A percentile compares a stretch with the other conserved stretches of the same genome.
These are phyloP conservation scores for Cercospora citrullina DNA, from an alignment of 2,329 filamentous ascomycete species.

Conservation along the genomic window DNA sequence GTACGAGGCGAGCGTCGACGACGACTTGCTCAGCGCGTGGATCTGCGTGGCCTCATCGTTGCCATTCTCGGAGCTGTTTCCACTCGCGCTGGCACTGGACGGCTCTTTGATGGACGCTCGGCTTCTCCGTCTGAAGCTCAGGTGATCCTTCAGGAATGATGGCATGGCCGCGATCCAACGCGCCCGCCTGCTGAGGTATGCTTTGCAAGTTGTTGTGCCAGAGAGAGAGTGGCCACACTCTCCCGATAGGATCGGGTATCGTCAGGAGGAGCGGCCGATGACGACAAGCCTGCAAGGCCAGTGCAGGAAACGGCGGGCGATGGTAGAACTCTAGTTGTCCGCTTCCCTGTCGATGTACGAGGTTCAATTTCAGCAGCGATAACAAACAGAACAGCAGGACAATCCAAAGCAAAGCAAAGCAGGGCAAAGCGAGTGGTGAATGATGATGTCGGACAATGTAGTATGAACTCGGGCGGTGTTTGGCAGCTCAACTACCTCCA, in stretches of 20 bases:
- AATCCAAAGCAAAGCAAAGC: background rate
- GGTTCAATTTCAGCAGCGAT: background rate
- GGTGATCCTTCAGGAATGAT: slow-evolving; percentile 28
- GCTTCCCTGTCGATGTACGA: background rate
- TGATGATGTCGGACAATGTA: background rate
- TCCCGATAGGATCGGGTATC: background rate
- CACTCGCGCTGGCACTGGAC: slow-evolving; percentile 37
- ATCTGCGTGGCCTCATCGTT: slow-evolving; percentile 13
- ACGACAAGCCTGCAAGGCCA: background rate
- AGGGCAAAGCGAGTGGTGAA: background rate
- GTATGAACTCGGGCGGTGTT: background rate
- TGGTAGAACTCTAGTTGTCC: background rate
- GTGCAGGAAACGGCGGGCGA: background rate
- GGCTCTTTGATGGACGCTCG: slow-evolving; percentile 23
- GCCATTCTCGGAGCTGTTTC: slow-evolving; percentile 42
- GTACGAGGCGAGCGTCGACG: slow-evolving; percentile 61
- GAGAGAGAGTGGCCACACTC: background rate
- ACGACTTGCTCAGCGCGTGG: slow-evolving; percentile 53
- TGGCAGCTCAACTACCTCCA: background rate
- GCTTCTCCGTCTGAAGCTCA: slow-evolving; percentile 26
- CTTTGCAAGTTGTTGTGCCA: background rate
- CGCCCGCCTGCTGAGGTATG: background rate
- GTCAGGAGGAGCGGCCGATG: slow-evolving; percentile 1
- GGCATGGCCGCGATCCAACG: slow-evolving; percentile 22
- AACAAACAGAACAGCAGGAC: background rate